Percentiles rank a stretch among this genome's conserved stretches.
phyloP scores from a whole-genome alignment of 2,329 filamentous ascomycete genomes.

The Neopestalotiopsis rosae region DNA sequence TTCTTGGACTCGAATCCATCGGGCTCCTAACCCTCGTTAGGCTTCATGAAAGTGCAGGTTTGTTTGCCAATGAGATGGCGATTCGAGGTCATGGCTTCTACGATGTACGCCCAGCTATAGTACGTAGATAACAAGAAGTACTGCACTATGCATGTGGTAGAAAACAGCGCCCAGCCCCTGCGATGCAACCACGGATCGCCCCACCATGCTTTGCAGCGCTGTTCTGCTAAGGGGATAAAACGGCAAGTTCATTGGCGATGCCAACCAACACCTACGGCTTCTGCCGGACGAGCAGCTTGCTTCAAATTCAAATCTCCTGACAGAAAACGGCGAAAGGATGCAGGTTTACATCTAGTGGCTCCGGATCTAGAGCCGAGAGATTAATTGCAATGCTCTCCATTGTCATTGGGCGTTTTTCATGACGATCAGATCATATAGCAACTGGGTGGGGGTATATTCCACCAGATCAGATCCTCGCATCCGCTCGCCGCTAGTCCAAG shows the following conservation, averaged over 20 bases:
- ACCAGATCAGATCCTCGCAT: background rate
- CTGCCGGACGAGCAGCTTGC: background rate
- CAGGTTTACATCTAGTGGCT: background rate
- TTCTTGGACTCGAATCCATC: no score
- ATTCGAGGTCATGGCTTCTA: no score
- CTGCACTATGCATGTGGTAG: no score
- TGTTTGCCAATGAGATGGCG: no score
- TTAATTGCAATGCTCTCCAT: background rate
- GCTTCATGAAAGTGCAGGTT: no score
- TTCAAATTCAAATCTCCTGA: background rate
- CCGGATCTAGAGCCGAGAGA: background rate
- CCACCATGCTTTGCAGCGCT: background rate
- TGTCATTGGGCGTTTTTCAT: background rate
- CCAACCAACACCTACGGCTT: background rate
- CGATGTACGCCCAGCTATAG: no score
- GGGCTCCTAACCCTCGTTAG: no score
- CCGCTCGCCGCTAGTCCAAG: background rate
- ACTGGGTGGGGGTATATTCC: background rate
- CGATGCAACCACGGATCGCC: background rate
- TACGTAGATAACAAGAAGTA: no score
- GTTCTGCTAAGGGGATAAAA: background rate
- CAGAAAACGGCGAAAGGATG: background rate
- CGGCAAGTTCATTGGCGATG: background rate
- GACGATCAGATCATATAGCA: background rate
- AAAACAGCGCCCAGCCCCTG: background rate